These are phyloP conservation scores for Septoria linicola DNA, from an alignment of 2,329 filamentous ascomycete genomes.

Conservation along the genomic window DNA sequence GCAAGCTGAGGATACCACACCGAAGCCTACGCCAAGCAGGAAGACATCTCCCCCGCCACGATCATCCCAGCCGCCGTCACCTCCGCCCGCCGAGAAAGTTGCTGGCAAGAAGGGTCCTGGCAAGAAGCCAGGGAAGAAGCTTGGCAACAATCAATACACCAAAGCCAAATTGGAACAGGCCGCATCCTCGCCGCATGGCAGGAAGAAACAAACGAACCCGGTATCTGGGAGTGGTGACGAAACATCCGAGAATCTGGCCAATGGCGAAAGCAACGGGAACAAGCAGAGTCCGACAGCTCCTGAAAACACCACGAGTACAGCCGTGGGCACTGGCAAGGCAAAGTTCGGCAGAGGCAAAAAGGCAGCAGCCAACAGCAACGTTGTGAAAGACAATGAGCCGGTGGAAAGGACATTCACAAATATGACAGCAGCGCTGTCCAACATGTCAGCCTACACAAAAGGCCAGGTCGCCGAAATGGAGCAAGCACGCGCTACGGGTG, in stretches of 20 bases:
- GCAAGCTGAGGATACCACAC: constrained; percentile 68
- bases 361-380: constrained; percentile 25
- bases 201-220: constrained; percentile 29
- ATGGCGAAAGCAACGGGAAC: constrained; percentile 34
- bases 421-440: constrained; percentile 27
- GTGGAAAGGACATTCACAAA: constrained; percentile 28
- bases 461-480: constrained; percentile 21
- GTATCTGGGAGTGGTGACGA: constrained; percentile 37
- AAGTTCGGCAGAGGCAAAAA: constrained; percentile 34
- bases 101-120: constrained; percentile 63
- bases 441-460: constrained; percentile 23
- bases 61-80: constrained; percentile 44
- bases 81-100: constrained; percentile 43
- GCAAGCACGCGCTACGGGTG: constrained; percentile 2
- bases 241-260: constrained; percentile 41
- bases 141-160: constrained; percentile 79
- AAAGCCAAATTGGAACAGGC: constrained; percentile 52
- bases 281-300: constrained; percentile 44
- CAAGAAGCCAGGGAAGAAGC: constrained; percentile 55
- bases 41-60: constrained; percentile 40
- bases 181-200: constrained; percentile 50
- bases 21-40: constrained; percentile 44
- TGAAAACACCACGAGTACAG: constrained; percentile 41
- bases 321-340: constrained; percentile 38
- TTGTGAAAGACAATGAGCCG: constrained; percentile 19